A percentile compares a stretch with the other conserved stretches of the same genome.
Evolutionary conservation across 768 basidiomycete species (phyloP).

Genomic region (Rhodotorula paludigena): DNA sequence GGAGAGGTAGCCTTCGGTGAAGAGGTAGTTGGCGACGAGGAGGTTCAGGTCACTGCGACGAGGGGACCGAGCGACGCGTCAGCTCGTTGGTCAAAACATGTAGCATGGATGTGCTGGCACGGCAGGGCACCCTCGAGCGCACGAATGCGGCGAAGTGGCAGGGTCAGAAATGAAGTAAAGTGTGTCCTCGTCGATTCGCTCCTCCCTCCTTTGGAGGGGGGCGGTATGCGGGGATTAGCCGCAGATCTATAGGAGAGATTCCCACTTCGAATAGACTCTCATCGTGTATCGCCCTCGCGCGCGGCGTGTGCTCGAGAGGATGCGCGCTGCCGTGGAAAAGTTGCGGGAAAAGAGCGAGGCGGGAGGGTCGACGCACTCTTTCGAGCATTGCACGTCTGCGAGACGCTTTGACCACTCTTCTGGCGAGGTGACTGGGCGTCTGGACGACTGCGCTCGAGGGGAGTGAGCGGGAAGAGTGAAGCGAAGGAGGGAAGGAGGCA

Average conservation of each 20-base stretch:
- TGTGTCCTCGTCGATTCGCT: slow-evolving; percentile 58
- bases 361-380: slow-evolving; percentile 65
- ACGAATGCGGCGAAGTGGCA: slow-evolving; percentile 9
- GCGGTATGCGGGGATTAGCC: slow-evolving; percentile 57
- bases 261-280: slow-evolving; percentile 79
- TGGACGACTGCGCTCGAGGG: slow-evolving; percentile 4
- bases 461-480: background rate
- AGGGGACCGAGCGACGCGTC: background rate
- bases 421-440: slow-evolving; percentile 52
- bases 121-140: no score
- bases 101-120: background rate
- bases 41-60: slow-evolving; percentile 79
- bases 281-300: slow-evolving; percentile 34
- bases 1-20: slow-evolving; percentile 93
- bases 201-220: slow-evolving; percentile 4
- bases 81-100: background rate
- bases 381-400: slow-evolving; percentile 74
- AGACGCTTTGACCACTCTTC: slow-evolving; percentile 83
- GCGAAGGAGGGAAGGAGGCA: background rate
- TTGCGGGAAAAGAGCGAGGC: slow-evolving; percentile 31
- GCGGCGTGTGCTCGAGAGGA: no score
- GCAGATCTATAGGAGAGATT: slow-evolving; percentile 89
- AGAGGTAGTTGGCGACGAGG: slow-evolving; percentile 93
- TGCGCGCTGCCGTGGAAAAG: no score
- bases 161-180: slow-evolving; percentile 55